These are phyloP conservation scores for Venturia effusa DNA, from an alignment of 2,329 filamentous ascomycete species.

Conservation along the genomic window DNA sequence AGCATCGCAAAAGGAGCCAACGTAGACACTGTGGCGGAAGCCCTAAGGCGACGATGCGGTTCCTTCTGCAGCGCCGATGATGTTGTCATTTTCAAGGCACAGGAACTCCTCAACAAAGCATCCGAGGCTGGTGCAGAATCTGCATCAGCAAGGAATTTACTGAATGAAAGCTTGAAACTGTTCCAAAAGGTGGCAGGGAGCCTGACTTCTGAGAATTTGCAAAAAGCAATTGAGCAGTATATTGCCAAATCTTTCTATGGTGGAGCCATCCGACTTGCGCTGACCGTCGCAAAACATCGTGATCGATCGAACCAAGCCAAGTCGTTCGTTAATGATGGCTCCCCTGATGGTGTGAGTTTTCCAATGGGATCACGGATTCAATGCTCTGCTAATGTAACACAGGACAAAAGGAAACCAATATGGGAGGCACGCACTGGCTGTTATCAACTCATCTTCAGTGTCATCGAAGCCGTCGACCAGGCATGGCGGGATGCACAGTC, in stretches of 20 bases:
- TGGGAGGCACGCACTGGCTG: constrained; percentile 66
- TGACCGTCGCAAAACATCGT: constrained; percentile 71
- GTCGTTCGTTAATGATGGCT: constrained; percentile 77
- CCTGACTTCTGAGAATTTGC: constrained; percentile 69
- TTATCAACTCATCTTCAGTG: constrained; percentile 79
- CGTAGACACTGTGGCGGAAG: constrained; percentile 93
- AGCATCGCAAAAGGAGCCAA: constrained; percentile 97
- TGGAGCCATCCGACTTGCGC: constrained; percentile 72
- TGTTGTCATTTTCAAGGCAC: constrained; percentile 95
- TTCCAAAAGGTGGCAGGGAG: constrained; percentile 83
- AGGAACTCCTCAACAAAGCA: constrained; percentile 85
- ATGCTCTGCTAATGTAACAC: background rate
- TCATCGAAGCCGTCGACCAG: constrained; percentile 66
- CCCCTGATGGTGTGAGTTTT: constrained; percentile 43
- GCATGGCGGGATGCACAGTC: constrained; percentile 48
- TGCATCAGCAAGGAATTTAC: constrained; percentile 63
- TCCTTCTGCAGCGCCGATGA: constrained; percentile 97
- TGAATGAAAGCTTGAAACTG: constrained; percentile 80
- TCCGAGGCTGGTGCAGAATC: constrained; percentile 66
- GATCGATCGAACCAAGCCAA: constrained; percentile 81
- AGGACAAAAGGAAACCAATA: constrained; percentile 57
- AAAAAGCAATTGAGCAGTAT: constrained; percentile 69
- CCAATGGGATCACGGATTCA: too few species aligned
- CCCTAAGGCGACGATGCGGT: constrained; percentile 81
- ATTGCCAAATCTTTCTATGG: constrained; percentile 79